phyloP scores from a whole-genome alignment of 352 stramenopile species.

The Phytophthora litchii region DNA sequence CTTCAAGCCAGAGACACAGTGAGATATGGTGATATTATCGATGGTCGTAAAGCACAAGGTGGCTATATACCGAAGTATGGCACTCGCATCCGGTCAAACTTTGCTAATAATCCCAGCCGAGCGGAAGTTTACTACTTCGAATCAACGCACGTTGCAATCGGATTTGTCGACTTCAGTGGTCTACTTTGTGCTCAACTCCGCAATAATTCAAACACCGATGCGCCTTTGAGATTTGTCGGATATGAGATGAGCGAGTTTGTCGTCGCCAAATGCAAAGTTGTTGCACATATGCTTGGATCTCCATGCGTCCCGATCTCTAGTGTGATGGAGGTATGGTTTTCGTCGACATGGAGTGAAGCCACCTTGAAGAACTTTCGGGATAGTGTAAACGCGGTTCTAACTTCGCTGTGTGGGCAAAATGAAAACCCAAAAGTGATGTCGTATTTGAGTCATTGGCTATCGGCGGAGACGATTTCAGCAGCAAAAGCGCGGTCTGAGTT shows the following conservation, averaged over 20 bases:
- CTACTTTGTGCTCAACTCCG: conserved; percentile 13
- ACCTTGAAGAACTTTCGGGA: conserved; percentile 25
- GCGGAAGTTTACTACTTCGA: conserved; percentile 25
- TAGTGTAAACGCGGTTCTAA: conserved; percentile 9
- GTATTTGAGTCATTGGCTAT: conserved; percentile 31
- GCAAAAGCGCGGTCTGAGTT: conserved; percentile 21
- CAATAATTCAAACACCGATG: neutral
- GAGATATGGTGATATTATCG: conserved; percentile 21
- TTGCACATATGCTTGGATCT: conserved; percentile 31
- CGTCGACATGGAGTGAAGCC: conserved; percentile 26
- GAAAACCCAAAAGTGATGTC: conserved; percentile 26
- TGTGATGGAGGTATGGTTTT: conserved; percentile 38
- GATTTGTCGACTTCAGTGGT: conserved; percentile 32
- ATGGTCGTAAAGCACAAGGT: conserved; percentile 8
- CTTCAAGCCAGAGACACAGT: neutral
- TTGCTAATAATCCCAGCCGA: conserved; percentile 17
- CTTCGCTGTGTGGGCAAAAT: conserved; percentile 2
- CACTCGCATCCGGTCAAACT: conserved; percentile 16
- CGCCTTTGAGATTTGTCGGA: conserved; percentile 27
- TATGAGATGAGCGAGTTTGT: conserved; percentile 39
- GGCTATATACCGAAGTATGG: conserved; percentile 13
- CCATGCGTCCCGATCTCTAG: conserved; percentile 16
- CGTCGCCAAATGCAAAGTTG: conserved; percentile 33
- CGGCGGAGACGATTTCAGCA: conserved; percentile 16
- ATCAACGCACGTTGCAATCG: conserved; percentile 34